Conservation (phyloP, 2,329 filamentous ascomycete genomes). For the Arthrobotrys pseudoclavata region DNA sequence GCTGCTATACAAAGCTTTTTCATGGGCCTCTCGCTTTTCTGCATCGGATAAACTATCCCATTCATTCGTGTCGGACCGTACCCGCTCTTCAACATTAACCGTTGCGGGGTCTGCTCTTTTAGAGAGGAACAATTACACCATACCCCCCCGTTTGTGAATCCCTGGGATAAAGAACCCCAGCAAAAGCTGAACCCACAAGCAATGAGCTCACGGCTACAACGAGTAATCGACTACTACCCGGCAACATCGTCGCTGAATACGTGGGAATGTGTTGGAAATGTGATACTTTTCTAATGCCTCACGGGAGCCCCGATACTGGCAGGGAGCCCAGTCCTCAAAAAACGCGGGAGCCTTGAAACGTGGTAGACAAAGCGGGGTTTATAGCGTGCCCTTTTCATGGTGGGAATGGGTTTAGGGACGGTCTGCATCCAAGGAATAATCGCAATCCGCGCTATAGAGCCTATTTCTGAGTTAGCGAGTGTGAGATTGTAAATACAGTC, state of each 20-base stretch:
- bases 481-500: slow-evolving; percentile 3
- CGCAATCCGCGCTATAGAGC: slow-evolving; percentile 32
- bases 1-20: neutral
- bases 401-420: slow-evolving; percentile 10
- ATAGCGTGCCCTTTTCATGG: slow-evolving; percentile 6
- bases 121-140: neutral
- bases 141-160: neutral
- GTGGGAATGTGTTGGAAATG: neutral
- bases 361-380: neutral
- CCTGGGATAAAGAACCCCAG: neutral
- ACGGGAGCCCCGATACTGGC: neutral
- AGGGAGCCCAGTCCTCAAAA: slow-evolving; percentile 6
- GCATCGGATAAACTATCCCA: neutral
- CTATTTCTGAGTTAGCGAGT: slow-evolving; percentile 31
- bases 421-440: neutral
- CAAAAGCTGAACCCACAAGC: slow-evolving; percentile 30
- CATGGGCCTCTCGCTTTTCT: neutral
- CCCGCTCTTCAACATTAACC: neutral
- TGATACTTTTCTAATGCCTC: slow-evolving; percentile 18
- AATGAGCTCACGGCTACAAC: slow-evolving; percentile 33
- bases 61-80: slow-evolving; percentile 12
- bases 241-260: slow-evolving; percentile 15
- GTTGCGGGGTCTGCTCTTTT: slow-evolving; percentile 16
- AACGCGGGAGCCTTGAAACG: neutral
- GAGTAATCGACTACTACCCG: slow-evolving; percentile 24